Percentiles rank a stretch among this genome's conserved stretches.
phyloP scores from a whole-genome alignment of 2,329 filamentous ascomycete species.

The Fusarium humuli region DNA sequence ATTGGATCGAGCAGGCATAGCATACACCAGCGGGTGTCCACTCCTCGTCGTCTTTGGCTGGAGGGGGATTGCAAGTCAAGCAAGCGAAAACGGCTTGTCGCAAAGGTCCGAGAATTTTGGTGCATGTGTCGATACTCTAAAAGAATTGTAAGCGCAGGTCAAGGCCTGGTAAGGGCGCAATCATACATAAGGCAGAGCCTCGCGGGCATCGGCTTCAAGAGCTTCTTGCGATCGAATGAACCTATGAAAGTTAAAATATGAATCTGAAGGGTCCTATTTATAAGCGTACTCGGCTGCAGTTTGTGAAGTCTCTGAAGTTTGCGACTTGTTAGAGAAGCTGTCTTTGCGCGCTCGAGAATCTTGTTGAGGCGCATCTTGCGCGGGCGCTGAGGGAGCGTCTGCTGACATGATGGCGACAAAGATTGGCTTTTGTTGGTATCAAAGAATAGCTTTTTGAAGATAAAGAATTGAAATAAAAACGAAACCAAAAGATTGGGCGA shows the following conservation, averaged over 20 bases:
- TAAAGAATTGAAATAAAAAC: neutral
- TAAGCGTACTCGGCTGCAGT: slow-evolving; percentile 75
- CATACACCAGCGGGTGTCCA: slow-evolving; percentile 80
- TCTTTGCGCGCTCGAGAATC: slow-evolving; percentile 58
- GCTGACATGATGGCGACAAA: slow-evolving; percentile 51
- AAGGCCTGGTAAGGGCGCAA: slow-evolving; percentile 7
- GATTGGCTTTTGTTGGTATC: neutral
- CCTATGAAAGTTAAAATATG: slow-evolving; percentile 55
- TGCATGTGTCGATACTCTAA: slow-evolving; percentile 93
- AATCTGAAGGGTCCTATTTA: accelerated
- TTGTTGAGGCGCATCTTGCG: slow-evolving; percentile 41
- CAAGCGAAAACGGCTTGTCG: slow-evolving; percentile 93
- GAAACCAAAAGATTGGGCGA: slow-evolving; percentile 8
- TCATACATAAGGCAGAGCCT: slow-evolving; percentile 90
- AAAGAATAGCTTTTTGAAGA: neutral
- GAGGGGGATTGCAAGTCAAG: slow-evolving; percentile 89
- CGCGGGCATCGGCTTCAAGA: slow-evolving; percentile 93
- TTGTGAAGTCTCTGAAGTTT: slow-evolving; percentile 72
- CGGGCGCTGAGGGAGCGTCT: slow-evolving; percentile 51
- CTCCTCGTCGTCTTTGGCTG: slow-evolving; percentile 66
- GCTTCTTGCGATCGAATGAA: slow-evolving; percentile 91
- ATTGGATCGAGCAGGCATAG: slow-evolving; percentile 96
- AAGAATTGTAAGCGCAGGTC: slow-evolving; percentile 34
- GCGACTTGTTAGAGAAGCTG: slow-evolving; percentile 69
- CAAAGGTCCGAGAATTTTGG: slow-evolving; percentile 86